phyloP scores from a whole-genome alignment of 371 early-diverging fungal genomes.

The Coemansia linderi region DNA sequence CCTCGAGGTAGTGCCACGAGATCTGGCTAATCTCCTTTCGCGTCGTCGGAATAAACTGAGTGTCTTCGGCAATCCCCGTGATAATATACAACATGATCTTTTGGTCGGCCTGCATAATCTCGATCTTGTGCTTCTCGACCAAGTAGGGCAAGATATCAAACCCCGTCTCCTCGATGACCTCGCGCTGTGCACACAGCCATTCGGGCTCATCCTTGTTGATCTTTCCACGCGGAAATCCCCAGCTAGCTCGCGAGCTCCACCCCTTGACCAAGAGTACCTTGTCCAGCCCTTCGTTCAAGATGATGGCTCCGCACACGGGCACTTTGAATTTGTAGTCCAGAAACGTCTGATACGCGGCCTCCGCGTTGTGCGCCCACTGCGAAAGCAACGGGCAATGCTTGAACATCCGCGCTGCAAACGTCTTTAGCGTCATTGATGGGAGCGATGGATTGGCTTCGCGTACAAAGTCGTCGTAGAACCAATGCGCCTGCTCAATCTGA shows the following conservation, averaged over 20 bases:
- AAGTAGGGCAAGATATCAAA: slow-evolving; percentile 84
- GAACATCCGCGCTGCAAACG: slow-evolving; percentile 78
- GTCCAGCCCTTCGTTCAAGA: slow-evolving; percentile 82
- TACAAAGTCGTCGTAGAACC: slow-evolving; percentile 99
- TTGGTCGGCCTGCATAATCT: slow-evolving; percentile 84
- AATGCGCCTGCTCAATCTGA: slow-evolving; percentile 99
- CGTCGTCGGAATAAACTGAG: slow-evolving; percentile 84
- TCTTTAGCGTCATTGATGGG: slow-evolving; percentile 66
- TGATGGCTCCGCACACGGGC: slow-evolving; percentile 99
- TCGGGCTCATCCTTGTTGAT: slow-evolving; percentile 96
- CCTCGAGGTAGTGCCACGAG: slow-evolving; percentile 58
- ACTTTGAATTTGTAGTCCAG: slow-evolving; percentile 96
- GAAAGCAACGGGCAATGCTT: slow-evolving; percentile 85
- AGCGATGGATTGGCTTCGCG: slow-evolving; percentile 72
- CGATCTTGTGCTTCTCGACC: slow-evolving; percentile 55
- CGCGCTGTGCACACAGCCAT: slow-evolving; percentile 91
- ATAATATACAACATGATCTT: slow-evolving; percentile 89
- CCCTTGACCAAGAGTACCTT: slow-evolving; percentile 91
- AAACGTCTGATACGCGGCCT: slow-evolving; percentile 83
- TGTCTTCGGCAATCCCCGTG: slow-evolving; percentile 84
- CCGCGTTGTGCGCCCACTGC: slow-evolving; percentile 85
- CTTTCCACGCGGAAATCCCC: slow-evolving; percentile 99
- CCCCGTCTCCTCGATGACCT: slow-evolving; percentile 97
- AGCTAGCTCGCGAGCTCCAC: slow-evolving; percentile 82
- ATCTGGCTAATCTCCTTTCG: slow-evolving; percentile 93